Evolutionary conservation across 495 filamentous ascomycete genomes (phyloP).

Genomic region (Lophiostoma macrostomum): DNA sequence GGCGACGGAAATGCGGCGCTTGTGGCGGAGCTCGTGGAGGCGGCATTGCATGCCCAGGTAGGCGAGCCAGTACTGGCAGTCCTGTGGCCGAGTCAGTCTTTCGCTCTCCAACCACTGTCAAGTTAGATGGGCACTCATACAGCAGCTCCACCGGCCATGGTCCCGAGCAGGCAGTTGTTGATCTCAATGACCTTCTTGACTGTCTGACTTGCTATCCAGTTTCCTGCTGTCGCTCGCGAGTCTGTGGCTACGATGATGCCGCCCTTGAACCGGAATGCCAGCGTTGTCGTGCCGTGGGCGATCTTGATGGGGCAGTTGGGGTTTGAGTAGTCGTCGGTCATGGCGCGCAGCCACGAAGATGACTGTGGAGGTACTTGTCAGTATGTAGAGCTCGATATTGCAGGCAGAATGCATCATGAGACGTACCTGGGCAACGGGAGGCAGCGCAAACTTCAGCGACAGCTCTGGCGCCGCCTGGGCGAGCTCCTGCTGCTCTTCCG

Average conservation of each 20-base stretch:
- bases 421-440: constrained; percentile 85
- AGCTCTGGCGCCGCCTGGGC: constrained; percentile 63
- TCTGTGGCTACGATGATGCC: constrained; percentile 98
- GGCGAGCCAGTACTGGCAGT: constrained; percentile 99
- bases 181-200: constrained; percentile 99
- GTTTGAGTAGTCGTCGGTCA: constrained; percentile 95
- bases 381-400: background rate
- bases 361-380: constrained; percentile 50
- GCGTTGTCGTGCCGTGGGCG: constrained; percentile 97
- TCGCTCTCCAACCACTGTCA: background rate
- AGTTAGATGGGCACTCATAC: constrained; percentile 46
- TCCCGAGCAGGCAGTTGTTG: constrained; percentile 85
- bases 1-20: constrained; percentile 95
- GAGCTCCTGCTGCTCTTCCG: constrained; percentile 75
- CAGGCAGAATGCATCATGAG: background rate
- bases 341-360: constrained; percentile 89
- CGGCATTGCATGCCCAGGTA: constrained; percentile 99
- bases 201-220: constrained; percentile 98
- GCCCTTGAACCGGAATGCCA: constrained; percentile 94
- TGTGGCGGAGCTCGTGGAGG: constrained; percentile 97
- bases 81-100: constrained; percentile 45
- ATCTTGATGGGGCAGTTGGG: constrained; percentile 97
- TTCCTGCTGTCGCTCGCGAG: constrained; percentile 91
- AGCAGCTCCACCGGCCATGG: constrained; percentile 97
- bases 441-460: constrained; percentile 87